Percentiles rank a stretch among this genome's conserved stretches.
These are phyloP conservation scores for Yamadazyma sp. DNA, from an alignment of 805 yeast species.

Conservation along the genomic window DNA sequence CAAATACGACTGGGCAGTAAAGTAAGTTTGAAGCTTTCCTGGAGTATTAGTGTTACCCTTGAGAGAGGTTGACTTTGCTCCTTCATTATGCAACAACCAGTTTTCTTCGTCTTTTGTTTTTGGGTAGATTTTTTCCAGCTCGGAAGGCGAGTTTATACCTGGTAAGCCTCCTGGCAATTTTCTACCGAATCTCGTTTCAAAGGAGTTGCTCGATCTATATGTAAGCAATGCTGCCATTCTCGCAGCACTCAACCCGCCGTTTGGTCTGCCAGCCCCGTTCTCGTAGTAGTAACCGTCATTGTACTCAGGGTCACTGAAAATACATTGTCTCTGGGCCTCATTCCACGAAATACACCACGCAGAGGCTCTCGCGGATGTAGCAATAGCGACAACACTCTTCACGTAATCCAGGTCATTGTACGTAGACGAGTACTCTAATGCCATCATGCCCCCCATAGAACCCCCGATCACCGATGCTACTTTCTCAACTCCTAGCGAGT, in stretches of 20 bases:
- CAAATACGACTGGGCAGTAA: constrained; percentile 93
- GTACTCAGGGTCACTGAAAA: constrained; percentile 92
- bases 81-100: constrained; percentile 88
- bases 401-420: constrained; percentile 70
- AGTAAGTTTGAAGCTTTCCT: constrained; percentile 55
- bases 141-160: constrained; percentile 12
- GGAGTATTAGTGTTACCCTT: constrained; percentile 1
- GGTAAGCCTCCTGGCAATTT: constrained; percentile 34
- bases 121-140: constrained; percentile 37
- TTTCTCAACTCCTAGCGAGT: constrained; percentile 72
- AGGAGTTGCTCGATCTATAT: constrained; percentile 87
- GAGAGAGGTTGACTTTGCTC: constrained; percentile 44
- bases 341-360: constrained; percentile 99
- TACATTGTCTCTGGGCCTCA: constrained; percentile 95
- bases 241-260: constrained; percentile 88
- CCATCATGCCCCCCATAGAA: constrained; percentile 98
- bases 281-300: constrained; percentile 81
- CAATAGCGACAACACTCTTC: constrained; percentile 71
- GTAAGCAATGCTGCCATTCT: constrained; percentile 95
- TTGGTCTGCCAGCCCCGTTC: constrained; percentile 77
- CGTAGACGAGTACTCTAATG: constrained; percentile 73
- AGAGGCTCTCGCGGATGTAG: constrained; percentile 90
- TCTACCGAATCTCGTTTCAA: constrained; percentile 91
- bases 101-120: constrained; percentile 63
- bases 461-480: constrained; percentile 92